Conservation (phyloP, 169 alveolate species). For the Perkinsus olseni region DNA sequence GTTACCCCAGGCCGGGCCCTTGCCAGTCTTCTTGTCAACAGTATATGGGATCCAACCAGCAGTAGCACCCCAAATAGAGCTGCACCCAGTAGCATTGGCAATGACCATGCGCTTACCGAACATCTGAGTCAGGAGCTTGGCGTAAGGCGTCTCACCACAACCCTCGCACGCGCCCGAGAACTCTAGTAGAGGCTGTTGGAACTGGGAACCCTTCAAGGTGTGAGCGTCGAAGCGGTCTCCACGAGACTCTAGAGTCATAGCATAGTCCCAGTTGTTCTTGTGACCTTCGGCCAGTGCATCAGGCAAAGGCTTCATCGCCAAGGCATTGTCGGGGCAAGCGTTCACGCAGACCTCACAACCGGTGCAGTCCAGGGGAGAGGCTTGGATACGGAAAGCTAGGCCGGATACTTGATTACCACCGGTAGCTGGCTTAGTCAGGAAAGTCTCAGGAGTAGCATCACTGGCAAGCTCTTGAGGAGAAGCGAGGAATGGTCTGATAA, state of each 20-base stretch:
- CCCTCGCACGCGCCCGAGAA: conserved; percentile 60
- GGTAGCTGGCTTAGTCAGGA: conserved; percentile 24
- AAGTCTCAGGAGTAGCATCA: conserved; percentile 29
- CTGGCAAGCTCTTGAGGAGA: conserved; percentile 27
- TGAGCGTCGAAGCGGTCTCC: conserved; percentile 38
- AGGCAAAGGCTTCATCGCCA: conserved; percentile 29
- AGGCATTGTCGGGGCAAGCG: conserved; percentile 53
- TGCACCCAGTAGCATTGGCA: conserved; percentile 58
- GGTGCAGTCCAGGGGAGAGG: conserved; percentile 51
- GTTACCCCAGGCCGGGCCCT: conserved; percentile 60
- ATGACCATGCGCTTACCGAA: conserved; percentile 45
- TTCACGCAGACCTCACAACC: conserved; percentile 53
- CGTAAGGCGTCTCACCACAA: conserved; percentile 58
- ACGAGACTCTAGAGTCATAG: conserved; percentile 30
- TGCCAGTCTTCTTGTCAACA: conserved; percentile 17
- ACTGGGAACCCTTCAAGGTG: conserved; percentile 50
- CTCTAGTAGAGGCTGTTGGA: conserved; percentile 46
- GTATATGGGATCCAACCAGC: conserved; percentile 47
- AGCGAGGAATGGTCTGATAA: conserved; percentile 43
- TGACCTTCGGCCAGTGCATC: conserved; percentile 26
- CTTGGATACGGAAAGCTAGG: conserved; percentile 44
- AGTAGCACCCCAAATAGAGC: conserved; percentile 53
- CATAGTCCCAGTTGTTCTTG: conserved; percentile 38
- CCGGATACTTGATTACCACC: conserved; percentile 44
- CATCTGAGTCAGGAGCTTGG: conserved; percentile 51